Evolutionary conservation across 1,139 yeast species (phyloP).

Genomic region (Geotrichum histeridarum): DNA sequence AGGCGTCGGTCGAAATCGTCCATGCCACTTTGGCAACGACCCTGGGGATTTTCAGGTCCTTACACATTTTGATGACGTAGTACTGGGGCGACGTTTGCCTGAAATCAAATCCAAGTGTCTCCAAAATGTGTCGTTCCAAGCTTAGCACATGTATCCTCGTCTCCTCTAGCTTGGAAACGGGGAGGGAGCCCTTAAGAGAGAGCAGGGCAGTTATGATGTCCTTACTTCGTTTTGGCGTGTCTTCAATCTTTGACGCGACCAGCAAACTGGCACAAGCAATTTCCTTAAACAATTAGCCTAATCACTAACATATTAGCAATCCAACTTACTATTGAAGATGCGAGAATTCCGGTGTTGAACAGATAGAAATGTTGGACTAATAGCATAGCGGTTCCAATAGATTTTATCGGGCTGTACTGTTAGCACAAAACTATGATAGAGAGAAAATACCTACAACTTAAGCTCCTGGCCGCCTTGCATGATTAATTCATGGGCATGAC

Average conservation of each 20-base stretch:
- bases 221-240: constrained; percentile 73
- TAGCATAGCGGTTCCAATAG: constrained; percentile 35
- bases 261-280: constrained; percentile 72
- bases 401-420: constrained; percentile 31
- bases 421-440: background rate
- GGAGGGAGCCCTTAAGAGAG: background rate
- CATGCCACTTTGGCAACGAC: constrained; percentile 50
- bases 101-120: constrained; percentile 70
- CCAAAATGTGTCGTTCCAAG: constrained; percentile 66
- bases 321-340: constrained; percentile 4
- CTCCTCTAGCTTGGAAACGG: constrained; percentile 6
- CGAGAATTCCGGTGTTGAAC: constrained; percentile 20
- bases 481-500: background rate
- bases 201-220: constrained; percentile 42
- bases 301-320: constrained; percentile 29
- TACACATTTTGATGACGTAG: constrained; percentile 62
- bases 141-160: constrained; percentile 20
- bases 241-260: constrained; percentile 79
- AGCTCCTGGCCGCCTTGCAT: constrained; percentile 16
- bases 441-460: constrained; percentile 23
- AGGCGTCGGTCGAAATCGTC: constrained; percentile 69
- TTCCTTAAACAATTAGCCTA: constrained; percentile 35
- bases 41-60: constrained; percentile 40
- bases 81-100: constrained; percentile 61
- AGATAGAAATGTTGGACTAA: constrained; percentile 29